Evolutionary conservation across 208 protist species (phyloP).

Genomic region (Crithidia mellificae): DNA sequence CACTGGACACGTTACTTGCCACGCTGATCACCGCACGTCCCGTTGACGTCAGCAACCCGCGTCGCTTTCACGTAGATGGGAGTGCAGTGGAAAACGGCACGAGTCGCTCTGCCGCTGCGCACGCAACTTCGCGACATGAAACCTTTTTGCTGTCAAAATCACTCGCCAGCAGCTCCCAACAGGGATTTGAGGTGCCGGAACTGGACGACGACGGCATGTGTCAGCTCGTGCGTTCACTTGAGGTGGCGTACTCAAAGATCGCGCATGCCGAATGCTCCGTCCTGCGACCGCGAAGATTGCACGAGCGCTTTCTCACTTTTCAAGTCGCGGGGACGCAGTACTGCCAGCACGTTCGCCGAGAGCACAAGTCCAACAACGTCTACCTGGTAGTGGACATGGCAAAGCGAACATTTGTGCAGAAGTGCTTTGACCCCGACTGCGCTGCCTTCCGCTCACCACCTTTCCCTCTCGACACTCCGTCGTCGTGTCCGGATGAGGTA

Average conservation of each 20-base stretch:
- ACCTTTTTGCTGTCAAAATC: neutral
- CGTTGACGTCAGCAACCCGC: no score
- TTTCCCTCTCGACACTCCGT: neutral
- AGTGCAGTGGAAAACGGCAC: neutral
- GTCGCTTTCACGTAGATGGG: neutral
- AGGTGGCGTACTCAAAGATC: conserved; percentile 29
- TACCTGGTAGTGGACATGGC: conserved; percentile 68
- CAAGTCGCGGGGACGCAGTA: conserved; percentile 63
- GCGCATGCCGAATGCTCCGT: conserved; percentile 38
- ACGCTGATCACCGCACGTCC: neutral
- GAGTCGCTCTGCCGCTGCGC: no score
- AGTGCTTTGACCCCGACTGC: conserved; percentile 89
- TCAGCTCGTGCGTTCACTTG: conserved; percentile 20
- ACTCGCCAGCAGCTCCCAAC: neutral
- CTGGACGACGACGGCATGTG: neutral
- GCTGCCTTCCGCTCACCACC: conserved; percentile 39
- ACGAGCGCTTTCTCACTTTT: conserved; percentile 44
- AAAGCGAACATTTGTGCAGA: conserved; percentile 55
- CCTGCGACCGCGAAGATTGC: conserved; percentile 10
- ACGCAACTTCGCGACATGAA: neutral
- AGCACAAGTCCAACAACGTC: conserved; percentile 83
- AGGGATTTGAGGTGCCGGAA: neutral
- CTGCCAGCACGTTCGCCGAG: conserved; percentile 65
- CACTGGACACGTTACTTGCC: neutral
- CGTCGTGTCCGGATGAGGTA: no score